phyloP scores from a whole-genome alignment of 306 rosid genomes.

The Arachis stenosperma region DNA sequence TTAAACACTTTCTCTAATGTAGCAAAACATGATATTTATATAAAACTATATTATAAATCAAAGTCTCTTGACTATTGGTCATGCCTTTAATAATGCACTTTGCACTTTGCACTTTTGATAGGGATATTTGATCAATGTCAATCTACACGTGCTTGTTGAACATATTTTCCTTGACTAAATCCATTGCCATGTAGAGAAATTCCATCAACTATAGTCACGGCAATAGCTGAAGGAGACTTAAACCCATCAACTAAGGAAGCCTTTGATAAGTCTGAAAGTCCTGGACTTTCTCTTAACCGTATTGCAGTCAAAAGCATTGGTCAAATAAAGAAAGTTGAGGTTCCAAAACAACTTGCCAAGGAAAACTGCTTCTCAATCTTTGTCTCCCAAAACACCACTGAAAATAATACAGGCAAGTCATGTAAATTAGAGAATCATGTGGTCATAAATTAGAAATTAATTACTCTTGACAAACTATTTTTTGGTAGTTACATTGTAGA shows the following conservation, averaged over 20 bases:
- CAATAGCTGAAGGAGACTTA: slow-evolving; percentile 84
- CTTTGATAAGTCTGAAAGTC: slow-evolving; percentile 55
- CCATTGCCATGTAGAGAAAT: slow-evolving; percentile 60
- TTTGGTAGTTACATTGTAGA: neutral
- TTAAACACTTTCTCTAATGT: no score
- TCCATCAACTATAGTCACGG: slow-evolving; percentile 68
- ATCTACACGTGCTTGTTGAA: slow-evolving; percentile 17
- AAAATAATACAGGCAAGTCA: slow-evolving; percentile 60
- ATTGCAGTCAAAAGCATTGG: slow-evolving; percentile 38
- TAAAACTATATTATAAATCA: no score
- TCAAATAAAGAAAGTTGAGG: slow-evolving; percentile 42
- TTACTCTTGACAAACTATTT: neutral
- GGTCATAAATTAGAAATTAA: neutral
- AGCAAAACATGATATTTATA: no score
- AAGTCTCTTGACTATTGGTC: neutral
- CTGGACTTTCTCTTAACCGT: slow-evolving; percentile 40
- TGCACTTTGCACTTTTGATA: slow-evolving; percentile 17
- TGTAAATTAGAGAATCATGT: slow-evolving; percentile 19
- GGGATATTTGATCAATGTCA: slow-evolving; percentile 1
- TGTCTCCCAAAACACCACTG: slow-evolving; percentile 47
- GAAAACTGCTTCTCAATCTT: slow-evolving; percentile 59
- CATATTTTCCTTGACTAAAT: slow-evolving; percentile 51
- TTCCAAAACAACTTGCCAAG: slow-evolving; percentile 40
- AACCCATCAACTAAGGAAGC: slow-evolving; percentile 83
- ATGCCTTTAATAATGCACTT: slow-evolving; percentile 8